phyloP scores from a whole-genome alignment of 176 grass and related monocot genomes.

The Aegilops bicornis region DNA sequence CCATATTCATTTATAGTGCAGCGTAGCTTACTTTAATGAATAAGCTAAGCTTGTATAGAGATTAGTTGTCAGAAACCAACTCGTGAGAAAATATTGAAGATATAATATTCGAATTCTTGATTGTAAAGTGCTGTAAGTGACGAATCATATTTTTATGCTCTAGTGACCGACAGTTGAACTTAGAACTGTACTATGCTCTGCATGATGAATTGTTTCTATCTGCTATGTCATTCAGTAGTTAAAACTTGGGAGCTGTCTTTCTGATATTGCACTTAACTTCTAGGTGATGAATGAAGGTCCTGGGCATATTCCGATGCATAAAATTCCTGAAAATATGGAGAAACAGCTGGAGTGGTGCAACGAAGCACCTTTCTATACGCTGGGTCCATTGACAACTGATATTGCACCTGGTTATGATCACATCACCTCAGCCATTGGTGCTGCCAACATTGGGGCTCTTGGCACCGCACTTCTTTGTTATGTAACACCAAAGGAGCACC shows the following conservation, averaged over 20 bases:
- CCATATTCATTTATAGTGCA: background rate
- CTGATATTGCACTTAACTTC: slow-evolving; percentile 36
- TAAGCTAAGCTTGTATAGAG: background rate
- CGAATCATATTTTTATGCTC: background rate
- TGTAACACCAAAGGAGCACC: slow-evolving; percentile 98
- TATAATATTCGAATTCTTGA: background rate
- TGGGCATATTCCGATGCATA: slow-evolving; percentile 94
- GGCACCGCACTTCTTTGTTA: slow-evolving; percentile 98
- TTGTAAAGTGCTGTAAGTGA: background rate
- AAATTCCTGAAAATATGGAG: slow-evolving; percentile 98
- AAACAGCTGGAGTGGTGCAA: slow-evolving; percentile 98
- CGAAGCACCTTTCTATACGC: slow-evolving; percentile 95
- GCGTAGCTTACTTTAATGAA: background rate
- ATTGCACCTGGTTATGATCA: slow-evolving; percentile 99
- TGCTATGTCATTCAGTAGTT: background rate
- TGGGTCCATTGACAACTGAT: slow-evolving; percentile 95
- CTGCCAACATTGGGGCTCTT: slow-evolving; percentile 91
- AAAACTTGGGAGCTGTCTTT: background rate
- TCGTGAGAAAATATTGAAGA: background rate
- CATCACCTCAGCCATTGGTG: slow-evolving; percentile 97
- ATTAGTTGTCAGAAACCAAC: background rate
- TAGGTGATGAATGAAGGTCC: slow-evolving; percentile 99
- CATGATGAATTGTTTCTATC: background rate
- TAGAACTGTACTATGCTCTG: background rate
- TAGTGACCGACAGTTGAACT: background rate